Conservation (phyloP, 2,329 filamentous ascomycete species). For the Cordyceps farinosa region DNA sequence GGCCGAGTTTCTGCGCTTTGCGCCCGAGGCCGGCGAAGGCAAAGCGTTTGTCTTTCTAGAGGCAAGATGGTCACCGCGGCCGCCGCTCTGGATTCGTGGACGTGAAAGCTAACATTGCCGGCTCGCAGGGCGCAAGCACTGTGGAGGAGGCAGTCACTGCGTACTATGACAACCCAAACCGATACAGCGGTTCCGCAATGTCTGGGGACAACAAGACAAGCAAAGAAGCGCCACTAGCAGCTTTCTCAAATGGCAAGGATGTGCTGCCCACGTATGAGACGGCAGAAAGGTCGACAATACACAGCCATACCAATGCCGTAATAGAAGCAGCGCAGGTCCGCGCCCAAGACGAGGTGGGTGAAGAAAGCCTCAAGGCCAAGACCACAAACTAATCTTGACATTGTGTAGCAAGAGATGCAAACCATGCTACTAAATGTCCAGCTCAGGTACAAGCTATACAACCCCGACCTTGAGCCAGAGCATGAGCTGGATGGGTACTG, state of each 20-base stretch:
- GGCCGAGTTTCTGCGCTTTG: conserved; percentile 7
- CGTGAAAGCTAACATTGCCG: background rate
- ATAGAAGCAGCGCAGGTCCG: conserved; percentile 36
- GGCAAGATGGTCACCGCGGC: background rate
- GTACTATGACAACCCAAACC: conserved; percentile 6
- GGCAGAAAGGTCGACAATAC: conserved; percentile 18
- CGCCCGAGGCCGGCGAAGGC: conserved; percentile 5
- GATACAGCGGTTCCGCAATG: background rate
- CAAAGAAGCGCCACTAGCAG: background rate
- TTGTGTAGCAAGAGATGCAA: conserved; percentile 40
- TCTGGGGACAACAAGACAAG: background rate
- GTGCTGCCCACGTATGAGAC: background rate
- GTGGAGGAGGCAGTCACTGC: background rate
- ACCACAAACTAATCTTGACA: background rate
- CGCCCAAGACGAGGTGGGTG: conserved; percentile 35
- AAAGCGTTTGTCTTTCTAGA: conserved; percentile 8
- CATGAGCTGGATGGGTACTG: conserved; percentile 40
- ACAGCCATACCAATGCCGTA: conserved; percentile 35
- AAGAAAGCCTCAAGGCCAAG: background rate
- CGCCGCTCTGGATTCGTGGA: too few species aligned
- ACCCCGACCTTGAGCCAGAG: conserved; percentile 45
- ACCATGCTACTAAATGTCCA: conserved; percentile 39
- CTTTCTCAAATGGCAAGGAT: background rate
- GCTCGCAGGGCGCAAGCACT: background rate
- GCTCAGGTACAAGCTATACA: conserved; percentile 38